Evolutionary conservation across 169 alveolate species (phyloP).

Genomic region (Plasmodium ovale): DNA sequence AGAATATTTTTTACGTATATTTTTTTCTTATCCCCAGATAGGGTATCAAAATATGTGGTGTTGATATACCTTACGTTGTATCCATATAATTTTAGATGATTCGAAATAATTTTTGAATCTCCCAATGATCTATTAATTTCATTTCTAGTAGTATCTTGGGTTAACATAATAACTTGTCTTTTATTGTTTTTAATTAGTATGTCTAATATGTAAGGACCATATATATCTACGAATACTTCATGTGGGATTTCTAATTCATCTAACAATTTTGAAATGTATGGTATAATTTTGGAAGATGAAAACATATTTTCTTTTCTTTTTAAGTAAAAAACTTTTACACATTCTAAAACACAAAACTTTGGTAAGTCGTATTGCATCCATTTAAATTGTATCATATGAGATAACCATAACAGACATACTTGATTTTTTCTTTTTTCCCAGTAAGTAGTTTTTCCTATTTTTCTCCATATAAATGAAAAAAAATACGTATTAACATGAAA

Average conservation of each 20-base stretch:
- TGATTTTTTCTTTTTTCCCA: slow-evolving; percentile 82
- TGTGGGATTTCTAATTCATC: slow-evolving; percentile 30
- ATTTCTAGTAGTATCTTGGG: slow-evolving; percentile 75
- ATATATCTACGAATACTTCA: slow-evolving; percentile 46
- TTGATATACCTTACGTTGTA: slow-evolving; percentile 55
- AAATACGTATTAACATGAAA: slow-evolving; percentile 79
- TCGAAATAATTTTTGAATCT: slow-evolving; percentile 48
- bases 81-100: slow-evolving; percentile 64
- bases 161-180: slow-evolving; percentile 70
- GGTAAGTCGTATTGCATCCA: slow-evolving; percentile 78
- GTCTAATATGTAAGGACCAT: slow-evolving; percentile 68
- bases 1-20: slow-evolving; percentile 18
- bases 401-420: slow-evolving; percentile 84
- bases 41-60: slow-evolving; percentile 43
- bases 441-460: slow-evolving; percentile 79
- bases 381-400: slow-evolving; percentile 81
- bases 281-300: slow-evolving; percentile 39
- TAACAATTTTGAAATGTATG: slow-evolving; percentile 31
- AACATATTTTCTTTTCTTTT: slow-evolving; percentile 73
- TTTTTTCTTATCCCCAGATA: background rate
- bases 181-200: slow-evolving; percentile 44
- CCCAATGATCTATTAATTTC: slow-evolving; percentile 43
- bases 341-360: slow-evolving; percentile 80
- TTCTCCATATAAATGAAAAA: slow-evolving; percentile 83
- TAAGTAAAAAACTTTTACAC: slow-evolving; percentile 71